These are phyloP conservation scores for Leccinellum rugosiceps DNA, from an alignment of 768 basidiomycete species.

Conservation along the genomic window DNA sequence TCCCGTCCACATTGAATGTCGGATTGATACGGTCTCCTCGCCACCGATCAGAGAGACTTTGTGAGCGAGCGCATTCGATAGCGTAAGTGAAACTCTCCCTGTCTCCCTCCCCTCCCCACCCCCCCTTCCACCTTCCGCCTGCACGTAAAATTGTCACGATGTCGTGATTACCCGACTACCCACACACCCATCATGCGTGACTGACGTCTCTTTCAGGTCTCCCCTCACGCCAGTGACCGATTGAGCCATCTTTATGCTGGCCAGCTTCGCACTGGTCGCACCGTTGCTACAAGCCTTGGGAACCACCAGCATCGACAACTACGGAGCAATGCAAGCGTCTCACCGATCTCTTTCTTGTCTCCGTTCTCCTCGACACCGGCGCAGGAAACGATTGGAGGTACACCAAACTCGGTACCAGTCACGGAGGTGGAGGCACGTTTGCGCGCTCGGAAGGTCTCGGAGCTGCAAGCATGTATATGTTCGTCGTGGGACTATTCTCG, in stretches of 20 bases:
- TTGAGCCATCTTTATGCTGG: constrained; percentile 87
- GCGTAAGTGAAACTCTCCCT: constrained; percentile 40
- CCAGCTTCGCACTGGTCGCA: constrained; percentile 54
- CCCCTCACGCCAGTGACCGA: constrained; percentile 82
- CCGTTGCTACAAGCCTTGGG: constrained; percentile 63
- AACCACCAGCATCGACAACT: constrained; percentile 34
- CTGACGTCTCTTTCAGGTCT: constrained; percentile 51
- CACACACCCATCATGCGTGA: background rate
- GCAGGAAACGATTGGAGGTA: constrained; percentile 85
- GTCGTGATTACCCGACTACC: background rate
- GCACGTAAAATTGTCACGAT: background rate
- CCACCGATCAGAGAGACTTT: constrained; percentile 63
- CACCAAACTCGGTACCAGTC: constrained; percentile 50
- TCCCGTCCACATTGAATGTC: constrained; percentile 2
- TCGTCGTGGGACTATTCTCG: constrained; percentile 78
- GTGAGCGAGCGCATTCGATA: constrained; percentile 60
- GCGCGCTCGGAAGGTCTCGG: constrained; percentile 79
- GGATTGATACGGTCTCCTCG: background rate
- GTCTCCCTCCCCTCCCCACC: background rate
- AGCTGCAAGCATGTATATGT: constrained; percentile 91
- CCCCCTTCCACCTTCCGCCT: constrained; percentile 8
- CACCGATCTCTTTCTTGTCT: constrained; percentile 86
- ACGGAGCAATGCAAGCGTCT: constrained; percentile 69
- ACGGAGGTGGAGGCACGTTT: constrained; percentile 54
- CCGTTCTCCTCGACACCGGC: constrained; percentile 92